phyloP scores from a whole-genome alignment of 768 basidiomycete species.

The Pholiota conissans region DNA sequence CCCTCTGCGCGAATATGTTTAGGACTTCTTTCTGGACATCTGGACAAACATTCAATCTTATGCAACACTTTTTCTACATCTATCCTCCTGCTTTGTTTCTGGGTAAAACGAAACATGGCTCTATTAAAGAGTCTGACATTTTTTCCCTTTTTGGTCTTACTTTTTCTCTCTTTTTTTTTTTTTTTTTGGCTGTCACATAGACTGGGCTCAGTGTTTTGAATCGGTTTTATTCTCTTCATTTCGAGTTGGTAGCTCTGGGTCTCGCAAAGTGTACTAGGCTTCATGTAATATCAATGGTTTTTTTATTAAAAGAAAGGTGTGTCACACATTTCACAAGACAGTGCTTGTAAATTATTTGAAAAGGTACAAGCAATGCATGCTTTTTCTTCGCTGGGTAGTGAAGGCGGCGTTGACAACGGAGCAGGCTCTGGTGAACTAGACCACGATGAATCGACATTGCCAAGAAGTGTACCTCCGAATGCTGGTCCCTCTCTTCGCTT shows the following conservation, averaged over 20 bases:
- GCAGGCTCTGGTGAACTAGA: conserved; percentile 27
- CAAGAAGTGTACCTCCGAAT: conserved; percentile 74
- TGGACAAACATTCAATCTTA: conserved; percentile 11
- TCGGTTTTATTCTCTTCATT: conserved; percentile 11
- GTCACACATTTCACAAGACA: conserved; percentile 49
- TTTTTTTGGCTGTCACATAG: conserved; percentile 19
- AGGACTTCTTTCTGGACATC: conserved; percentile 23
- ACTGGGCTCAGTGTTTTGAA: conserved; percentile 12
- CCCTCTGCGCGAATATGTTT: conserved; percentile 43
- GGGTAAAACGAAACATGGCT: conserved; percentile 5
- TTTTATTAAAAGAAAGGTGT: conserved; percentile 36
- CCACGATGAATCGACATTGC: conserved; percentile 27
- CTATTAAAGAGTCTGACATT: conserved; percentile 6
- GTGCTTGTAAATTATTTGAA: conserved; percentile 44
- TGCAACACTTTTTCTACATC: conserved; percentile 9
- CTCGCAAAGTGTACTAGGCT: conserved; percentile 17
- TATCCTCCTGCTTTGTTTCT: conserved; percentile 15
- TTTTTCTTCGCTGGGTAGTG: conserved; percentile 29
- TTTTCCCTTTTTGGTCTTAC: background rate
- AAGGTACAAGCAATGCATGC: conserved; percentile 62
- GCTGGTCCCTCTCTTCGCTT: conserved; percentile 60
- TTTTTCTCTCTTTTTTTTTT: conserved; percentile 7
- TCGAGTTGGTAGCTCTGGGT: conserved; percentile 13
- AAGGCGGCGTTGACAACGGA: background rate
- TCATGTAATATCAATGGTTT: conserved; percentile 21